Conservation (phyloP, 257 asterid species). For the Scutellaria barbata region DNA sequence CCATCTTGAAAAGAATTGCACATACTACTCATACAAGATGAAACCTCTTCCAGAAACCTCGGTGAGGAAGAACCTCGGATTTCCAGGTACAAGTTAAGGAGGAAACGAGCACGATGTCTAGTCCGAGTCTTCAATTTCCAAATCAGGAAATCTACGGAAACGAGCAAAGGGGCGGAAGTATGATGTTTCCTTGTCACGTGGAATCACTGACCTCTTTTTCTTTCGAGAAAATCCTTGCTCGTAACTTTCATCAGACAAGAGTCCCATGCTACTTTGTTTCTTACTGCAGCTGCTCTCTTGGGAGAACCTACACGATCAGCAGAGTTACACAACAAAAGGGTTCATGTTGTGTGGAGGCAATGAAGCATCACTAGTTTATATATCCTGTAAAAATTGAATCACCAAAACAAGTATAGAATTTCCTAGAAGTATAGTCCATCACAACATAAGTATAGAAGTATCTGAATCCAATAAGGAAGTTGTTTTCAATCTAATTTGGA, state of each 20-base stretch:
- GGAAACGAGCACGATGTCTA: conserved; percentile 21
- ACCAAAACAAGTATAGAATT: not conserved
- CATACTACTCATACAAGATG: too few relatives aligned
- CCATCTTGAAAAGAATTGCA: too few relatives aligned
- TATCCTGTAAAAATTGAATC: not conserved
- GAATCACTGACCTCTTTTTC: conserved; percentile 59
- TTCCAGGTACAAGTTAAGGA: too few relatives aligned
- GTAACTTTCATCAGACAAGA: conserved; percentile 50
- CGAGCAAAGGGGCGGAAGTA: conserved; percentile 55
- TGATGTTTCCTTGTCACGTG: conserved; percentile 45
- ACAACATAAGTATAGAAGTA: too few relatives aligned
- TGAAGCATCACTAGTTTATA: not conserved
- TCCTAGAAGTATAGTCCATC: too few relatives aligned
- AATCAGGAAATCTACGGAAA: conserved; percentile 60
- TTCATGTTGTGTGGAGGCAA: not conserved
- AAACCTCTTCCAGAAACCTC: too few relatives aligned
- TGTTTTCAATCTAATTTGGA: not conserved
- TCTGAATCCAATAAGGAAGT: not conserved
- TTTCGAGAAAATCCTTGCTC: conserved; percentile 67
- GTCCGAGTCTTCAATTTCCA: conserved; percentile 67
- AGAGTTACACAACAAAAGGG: not conserved
- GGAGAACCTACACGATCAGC: conserved; percentile 48
- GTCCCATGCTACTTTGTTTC: conserved; percentile 48
- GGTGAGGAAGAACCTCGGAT: too few relatives aligned
- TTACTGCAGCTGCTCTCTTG: conserved; percentile 52